A percentile compares a stretch with the other conserved stretches of the same genome.
Evolutionary conservation across 805 yeast species (phyloP).

Genomic region (Spencermartinsiella europaea): DNA sequence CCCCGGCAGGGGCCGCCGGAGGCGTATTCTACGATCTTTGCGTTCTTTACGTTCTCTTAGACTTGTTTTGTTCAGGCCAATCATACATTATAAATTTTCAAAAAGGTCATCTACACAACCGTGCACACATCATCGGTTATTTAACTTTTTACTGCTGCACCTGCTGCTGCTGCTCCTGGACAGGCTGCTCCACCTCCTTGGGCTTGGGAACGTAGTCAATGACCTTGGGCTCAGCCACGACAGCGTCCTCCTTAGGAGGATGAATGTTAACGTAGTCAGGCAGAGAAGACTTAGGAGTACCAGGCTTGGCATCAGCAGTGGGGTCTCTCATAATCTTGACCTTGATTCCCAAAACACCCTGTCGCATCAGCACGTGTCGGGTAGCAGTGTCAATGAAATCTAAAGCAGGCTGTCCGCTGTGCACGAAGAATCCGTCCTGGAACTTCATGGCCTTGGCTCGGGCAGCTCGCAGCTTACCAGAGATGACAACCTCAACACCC

Average conservation of each 20-base stretch:
- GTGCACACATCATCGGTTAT: too few species aligned
- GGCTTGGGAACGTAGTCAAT: slow-evolving; percentile 55
- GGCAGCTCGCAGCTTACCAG: slow-evolving; percentile 99
- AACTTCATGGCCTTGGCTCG: slow-evolving; percentile 99
- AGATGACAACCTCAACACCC: slow-evolving; percentile 99
- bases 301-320: slow-evolving; percentile 39
- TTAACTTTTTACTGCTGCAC: too few species aligned
- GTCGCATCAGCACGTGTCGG: slow-evolving; percentile 99
- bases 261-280: slow-evolving; percentile 91
- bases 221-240: slow-evolving; percentile 62
- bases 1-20: too few species aligned
- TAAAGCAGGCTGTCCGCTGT: slow-evolving; percentile 99
- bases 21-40: too few species aligned
- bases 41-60: too few species aligned
- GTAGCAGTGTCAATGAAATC: slow-evolving; percentile 99
- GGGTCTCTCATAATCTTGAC: slow-evolving; percentile 99
- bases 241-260: slow-evolving; percentile 87
- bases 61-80: too few species aligned
- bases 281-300: slow-evolving; percentile 49
- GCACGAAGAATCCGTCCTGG: slow-evolving; percentile 99
- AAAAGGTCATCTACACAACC: slow-evolving; percentile 12
- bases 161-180: slow-evolving; percentile 29
- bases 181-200: slow-evolving; percentile 30
- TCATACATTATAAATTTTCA: slow-evolving; percentile 16
- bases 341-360: slow-evolving; percentile 99